Evolutionary conservation across 2,329 filamentous ascomycete species (phyloP), one percentile per base, ranked within the genome.

Genomic region (Bipolaris cookei): DNA sequence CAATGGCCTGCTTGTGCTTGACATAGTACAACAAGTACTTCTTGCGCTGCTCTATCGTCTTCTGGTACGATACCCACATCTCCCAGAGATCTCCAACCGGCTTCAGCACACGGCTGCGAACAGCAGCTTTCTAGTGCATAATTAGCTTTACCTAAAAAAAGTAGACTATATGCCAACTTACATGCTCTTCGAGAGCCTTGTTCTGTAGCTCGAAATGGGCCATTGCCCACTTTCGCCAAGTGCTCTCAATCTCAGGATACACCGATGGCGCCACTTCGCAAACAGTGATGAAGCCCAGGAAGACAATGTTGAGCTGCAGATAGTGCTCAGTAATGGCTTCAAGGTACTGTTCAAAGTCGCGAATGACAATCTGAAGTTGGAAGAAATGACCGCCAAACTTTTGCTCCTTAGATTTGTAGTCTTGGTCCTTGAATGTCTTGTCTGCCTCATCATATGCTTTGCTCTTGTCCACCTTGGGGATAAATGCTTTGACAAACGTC

Each of bases 11-110:
- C 69, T 91, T 88, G 66, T 86, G 91, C 65, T 90, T 90, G 63
- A 94, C 91, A 75, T 91, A 98, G 71, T 97, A 92, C 14, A 94
- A 80, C 13, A 96, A 85, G n/a, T 91, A 89, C 80, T 98, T 98
- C 67, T 93, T 89, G 21, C 95, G 90, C 79, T 98, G 97, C 72
- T 92, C 91, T 86, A 98, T 97, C 3, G 95, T 89, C 57, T 92
- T 85, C 46, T 92, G 90, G 1, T 94, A 92, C 34, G 91, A 90
- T 51, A 90, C 88, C 69, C 96, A 93, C 7, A 91, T 83, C 69
- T 90, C 88, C 73, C 95, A 90, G 28, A 93, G 84, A 43, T 86
- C 84, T 65, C 91, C 85, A 75, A 96, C 91, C 1, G 92, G 94
- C 64, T 93, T 89, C 61, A 97, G 91, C 46, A 97, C 91, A 67